A percentile compares a stretch with the other conserved stretches of the same genome.
Evolutionary conservation across 108 stramenopile genomes (phyloP).

Genomic region (Stephanodiscus triporus): DNA sequence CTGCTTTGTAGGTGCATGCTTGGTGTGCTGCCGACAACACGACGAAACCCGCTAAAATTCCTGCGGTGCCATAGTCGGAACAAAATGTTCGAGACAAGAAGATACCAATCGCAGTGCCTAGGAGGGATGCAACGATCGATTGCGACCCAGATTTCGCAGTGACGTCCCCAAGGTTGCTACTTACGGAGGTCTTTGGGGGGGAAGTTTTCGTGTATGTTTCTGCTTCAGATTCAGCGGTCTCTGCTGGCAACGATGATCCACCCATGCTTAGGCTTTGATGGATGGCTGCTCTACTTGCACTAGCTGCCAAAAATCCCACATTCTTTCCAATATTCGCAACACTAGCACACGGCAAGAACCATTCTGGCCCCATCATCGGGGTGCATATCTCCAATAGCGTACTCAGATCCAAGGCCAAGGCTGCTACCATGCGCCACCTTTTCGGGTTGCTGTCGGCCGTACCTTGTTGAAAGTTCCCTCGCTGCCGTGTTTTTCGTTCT

Average conservation of each 20-base stretch:
- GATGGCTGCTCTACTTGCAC: slow-evolving; percentile 92
- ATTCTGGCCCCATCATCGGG: slow-evolving; percentile 70
- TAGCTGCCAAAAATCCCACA: slow-evolving; percentile 90
- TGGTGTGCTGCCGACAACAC: slow-evolving; percentile 76
- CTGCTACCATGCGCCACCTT: slow-evolving; percentile 89
- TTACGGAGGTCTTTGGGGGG: background rate
- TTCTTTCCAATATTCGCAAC: slow-evolving; percentile 98
- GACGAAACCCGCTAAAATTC: slow-evolving; percentile 48
- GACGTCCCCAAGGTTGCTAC: slow-evolving; percentile 93
- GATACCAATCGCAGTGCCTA: slow-evolving; percentile 91
- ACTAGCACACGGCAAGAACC: slow-evolving; percentile 87
- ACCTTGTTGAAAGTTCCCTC: slow-evolving; percentile 39
- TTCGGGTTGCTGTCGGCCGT: slow-evolving; percentile 90
- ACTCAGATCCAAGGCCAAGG: slow-evolving; percentile 84
- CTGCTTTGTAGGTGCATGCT: slow-evolving; percentile 74
- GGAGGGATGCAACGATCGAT: slow-evolving; percentile 83
- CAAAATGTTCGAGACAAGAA: slow-evolving; percentile 71
- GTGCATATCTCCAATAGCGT: slow-evolving; percentile 87
- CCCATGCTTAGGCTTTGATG: slow-evolving; percentile 84
- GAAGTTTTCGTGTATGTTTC: background rate
- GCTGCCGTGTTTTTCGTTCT: background rate
- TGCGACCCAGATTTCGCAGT: slow-evolving; percentile 97
- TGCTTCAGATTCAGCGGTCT: background rate
- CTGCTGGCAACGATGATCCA: background rate
- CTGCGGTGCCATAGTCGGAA: slow-evolving; percentile 35